A percentile compares a stretch with the other conserved stretches of the same genome.
Conservation (phyloP, 2,329 filamentous ascomycete species). For the Trichoderma atroviride region DNA sequence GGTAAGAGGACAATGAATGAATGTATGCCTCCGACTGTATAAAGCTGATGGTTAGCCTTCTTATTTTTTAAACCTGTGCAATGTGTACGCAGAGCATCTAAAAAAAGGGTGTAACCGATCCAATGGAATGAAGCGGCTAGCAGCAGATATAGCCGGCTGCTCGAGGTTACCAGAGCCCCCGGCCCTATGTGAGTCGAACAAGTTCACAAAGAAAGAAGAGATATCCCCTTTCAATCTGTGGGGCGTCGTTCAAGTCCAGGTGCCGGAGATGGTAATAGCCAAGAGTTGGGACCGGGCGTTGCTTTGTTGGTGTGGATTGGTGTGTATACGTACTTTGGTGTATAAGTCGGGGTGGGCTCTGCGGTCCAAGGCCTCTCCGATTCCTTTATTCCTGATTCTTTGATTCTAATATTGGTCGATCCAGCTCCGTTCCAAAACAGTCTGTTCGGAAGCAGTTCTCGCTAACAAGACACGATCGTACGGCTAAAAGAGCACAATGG, state of each 20-base stretch:
- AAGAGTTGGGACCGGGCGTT: conserved; percentile 1
- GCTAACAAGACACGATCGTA: conserved; percentile 2
- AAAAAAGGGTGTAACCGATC: conserved; percentile 7
- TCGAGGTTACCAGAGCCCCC: conserved; percentile 3
- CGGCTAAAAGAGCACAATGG: conserved; percentile 8
- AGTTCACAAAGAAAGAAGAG: conserved; percentile 10
- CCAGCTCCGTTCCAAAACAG: neutral
- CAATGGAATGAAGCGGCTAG: conserved; percentile 9
- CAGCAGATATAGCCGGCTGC: conserved; percentile 12
- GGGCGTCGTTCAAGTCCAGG: conserved; percentile 13
- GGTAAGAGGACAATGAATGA: conserved; percentile 4
- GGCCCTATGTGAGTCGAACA: conserved; percentile 6
- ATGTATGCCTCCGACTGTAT: conserved; percentile 7
- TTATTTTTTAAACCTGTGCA: neutral
- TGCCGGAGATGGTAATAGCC: neutral
- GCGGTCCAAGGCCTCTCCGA: neutral
- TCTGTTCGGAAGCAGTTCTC: conserved; percentile 11
- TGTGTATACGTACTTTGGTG: conserved; percentile 16
- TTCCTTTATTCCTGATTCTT: neutral
- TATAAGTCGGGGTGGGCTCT: neutral
- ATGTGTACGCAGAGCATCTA: conserved; percentile 4
- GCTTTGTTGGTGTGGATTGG: conserved; percentile 6
- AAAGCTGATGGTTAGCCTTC: conserved; percentile 14
- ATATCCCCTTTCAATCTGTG: neutral
- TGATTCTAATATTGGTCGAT: neutral